Percentiles rank a stretch among this genome's conserved stretches.
phyloP scores from a whole-genome alignment of 768 basidiomycete species.

The Naganishia antarctica region DNA sequence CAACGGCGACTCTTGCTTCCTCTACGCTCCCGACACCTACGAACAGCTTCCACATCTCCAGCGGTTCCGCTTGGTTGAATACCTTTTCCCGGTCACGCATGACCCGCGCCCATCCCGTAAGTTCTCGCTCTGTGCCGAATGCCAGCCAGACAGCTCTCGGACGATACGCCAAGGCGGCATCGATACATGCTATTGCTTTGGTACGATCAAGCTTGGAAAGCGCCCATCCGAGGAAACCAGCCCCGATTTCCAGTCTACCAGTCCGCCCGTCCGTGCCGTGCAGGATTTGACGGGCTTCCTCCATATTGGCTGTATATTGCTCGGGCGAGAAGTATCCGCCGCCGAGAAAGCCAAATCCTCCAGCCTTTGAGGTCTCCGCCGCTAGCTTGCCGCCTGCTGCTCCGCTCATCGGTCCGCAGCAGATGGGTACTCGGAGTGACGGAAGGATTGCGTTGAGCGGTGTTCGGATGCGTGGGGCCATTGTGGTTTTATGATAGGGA shows the following conservation, averaged over 20 bases:
- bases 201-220: conserved; percentile 55
- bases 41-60: conserved; percentile 51
- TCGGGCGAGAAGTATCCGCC: conserved; percentile 52
- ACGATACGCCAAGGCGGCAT: conserved; percentile 49
- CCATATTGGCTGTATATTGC: conserved; percentile 56
- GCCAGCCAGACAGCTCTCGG: conserved; percentile 64
- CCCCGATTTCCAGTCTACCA: conserved; percentile 57
- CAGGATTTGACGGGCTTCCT: conserved; percentile 55
- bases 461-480: neutral
- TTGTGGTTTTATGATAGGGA: neutral
- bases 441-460: conserved; percentile 8
- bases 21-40: conserved; percentile 62
- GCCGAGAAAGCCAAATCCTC: conserved; percentile 70
- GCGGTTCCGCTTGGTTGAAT: conserved; percentile 51
- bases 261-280: conserved; percentile 33
- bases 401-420: conserved; percentile 67
- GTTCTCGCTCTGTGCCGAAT: conserved; percentile 59
- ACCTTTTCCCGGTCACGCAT: conserved; percentile 58
- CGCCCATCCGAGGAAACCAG: conserved; percentile 70
- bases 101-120: conserved; percentile 57
- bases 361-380: conserved; percentile 61
- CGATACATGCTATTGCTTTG: conserved; percentile 20
- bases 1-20: conserved; percentile 60
- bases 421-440: conserved; percentile 56
- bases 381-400: conserved; percentile 63